Evolutionary conservation across 768 basidiomycete genomes (phyloP), one percentile per base, ranked within the genome.

Genomic region (Collybia mongolica): DNA sequence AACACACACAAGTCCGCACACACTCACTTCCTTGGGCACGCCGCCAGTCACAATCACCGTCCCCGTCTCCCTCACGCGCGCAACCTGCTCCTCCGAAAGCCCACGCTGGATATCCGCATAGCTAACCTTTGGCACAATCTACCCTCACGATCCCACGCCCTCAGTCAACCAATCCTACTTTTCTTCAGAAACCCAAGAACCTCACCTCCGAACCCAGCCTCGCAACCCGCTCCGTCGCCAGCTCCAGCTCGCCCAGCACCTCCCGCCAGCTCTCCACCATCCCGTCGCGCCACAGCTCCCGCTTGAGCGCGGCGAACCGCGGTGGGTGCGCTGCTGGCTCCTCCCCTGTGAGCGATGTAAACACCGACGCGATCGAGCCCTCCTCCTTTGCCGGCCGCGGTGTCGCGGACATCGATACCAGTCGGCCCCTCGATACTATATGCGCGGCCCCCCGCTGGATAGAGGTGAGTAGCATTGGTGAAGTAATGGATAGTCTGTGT

Each of bases 221-320:
- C 2, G 69, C 68, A 45, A 90, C 78, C 54, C 81, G 74, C 29
- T 74, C 69, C 0, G 78, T 72, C 2, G 69, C 73, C 4, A 45
- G 53, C 52, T 77, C 70, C 8, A 88, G 69, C 42, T 77, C 81
- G 0, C 54, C 53, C 6, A 87, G 59, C 0, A 89, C 75, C 28
- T 79, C 70, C 38, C 67, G 70, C 85, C 86, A 88, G 39, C 75
- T 74, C 53, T 76, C 64, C 6, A 67, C 53, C 8, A 88, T 62
- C 2, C 52, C 56, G 8, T 82, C 78, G 7, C 54, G 65, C 65
- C 77, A 79, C 0, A 89, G 52, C 22, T 65, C 61, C 51, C 73
- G 75, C 69, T 92, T 91, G 20, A 91, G 64, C 5, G 76, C 73
- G 0, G 73, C 56, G 52, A 88, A 90, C 0, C 86, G 75, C 6